Conservation (phyloP, 495 filamentous ascomycete genomes). For the Evernia prunastri region DNA sequence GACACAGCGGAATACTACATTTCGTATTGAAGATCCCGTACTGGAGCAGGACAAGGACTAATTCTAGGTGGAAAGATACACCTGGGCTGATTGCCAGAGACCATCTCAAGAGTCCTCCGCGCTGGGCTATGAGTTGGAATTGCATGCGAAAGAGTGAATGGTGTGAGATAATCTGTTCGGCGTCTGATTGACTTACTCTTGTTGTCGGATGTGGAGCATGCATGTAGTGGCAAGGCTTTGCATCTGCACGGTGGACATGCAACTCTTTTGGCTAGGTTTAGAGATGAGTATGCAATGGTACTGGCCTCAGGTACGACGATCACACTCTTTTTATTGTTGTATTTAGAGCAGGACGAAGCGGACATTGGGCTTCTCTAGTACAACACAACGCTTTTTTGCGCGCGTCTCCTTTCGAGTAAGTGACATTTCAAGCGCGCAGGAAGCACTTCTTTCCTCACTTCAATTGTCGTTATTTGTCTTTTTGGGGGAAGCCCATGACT, state of each 20-base stretch:
- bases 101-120: no score
- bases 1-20: no score
- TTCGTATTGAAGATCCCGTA: no score
- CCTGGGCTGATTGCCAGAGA: no score
- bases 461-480: no score
- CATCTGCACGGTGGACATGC: neutral
- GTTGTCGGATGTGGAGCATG: neutral
- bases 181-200: neutral
- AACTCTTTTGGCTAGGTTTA: neutral
- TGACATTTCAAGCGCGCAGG: no score
- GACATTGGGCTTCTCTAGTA: neutral
- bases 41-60: no score
- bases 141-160: neutral
- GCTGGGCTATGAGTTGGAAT: no score
- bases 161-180: neutral
- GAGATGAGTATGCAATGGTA: neutral
- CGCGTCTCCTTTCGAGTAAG: no score
- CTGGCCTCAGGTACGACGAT: neutral
- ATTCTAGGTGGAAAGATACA: no score
- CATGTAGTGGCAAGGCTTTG: neutral
- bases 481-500: no score
- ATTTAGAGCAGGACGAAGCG: neutral
- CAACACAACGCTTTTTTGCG: neutral
- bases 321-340: neutral
- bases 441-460: no score